Conservation (phyloP, 768 basidiomycete species). For the Leccinum aurantiacum region DNA sequence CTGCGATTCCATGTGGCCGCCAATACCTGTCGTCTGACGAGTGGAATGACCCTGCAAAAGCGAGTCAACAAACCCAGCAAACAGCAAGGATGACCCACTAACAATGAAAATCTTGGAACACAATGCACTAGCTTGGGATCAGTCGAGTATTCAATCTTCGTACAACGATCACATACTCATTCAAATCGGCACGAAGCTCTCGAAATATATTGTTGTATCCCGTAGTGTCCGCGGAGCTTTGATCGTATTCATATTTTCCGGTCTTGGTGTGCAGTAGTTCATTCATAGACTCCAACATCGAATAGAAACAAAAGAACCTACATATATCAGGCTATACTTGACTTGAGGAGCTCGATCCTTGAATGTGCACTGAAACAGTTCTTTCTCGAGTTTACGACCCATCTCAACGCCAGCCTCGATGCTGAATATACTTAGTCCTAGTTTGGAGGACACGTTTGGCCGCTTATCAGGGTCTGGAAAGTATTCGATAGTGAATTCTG, state of each 20-base stretch:
- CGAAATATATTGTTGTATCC: neutral
- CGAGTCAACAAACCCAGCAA: neutral
- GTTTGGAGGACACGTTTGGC: neutral
- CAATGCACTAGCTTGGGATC: constrained; percentile 45
- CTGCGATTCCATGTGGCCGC: constrained; percentile 10
- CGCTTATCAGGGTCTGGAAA: neutral
- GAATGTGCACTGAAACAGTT: neutral
- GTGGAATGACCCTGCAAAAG: constrained; percentile 12
- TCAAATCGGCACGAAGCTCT: constrained; percentile 12
- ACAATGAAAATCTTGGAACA: constrained; percentile 81
- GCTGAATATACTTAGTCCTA: constrained; percentile 30
- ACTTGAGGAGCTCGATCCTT: constrained; percentile 1
- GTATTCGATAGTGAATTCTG: neutral
- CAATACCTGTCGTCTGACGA: constrained; percentile 11
- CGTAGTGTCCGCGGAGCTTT: neutral
- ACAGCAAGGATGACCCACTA: constrained; percentile 17
- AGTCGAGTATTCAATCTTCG: neutral
- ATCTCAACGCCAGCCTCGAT: constrained; percentile 8
- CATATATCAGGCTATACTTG: constrained; percentile 13
- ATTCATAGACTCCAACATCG: neutral
- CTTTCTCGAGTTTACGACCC: neutral
- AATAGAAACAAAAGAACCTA: neutral
- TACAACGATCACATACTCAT: constrained; percentile 9
- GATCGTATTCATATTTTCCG: constrained; percentile 9
- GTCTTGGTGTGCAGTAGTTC: neutral